Evolutionary conservation across 2,329 filamentous ascomycete species (phyloP).

Genomic region (Pseudogymnoascus sp.): DNA sequence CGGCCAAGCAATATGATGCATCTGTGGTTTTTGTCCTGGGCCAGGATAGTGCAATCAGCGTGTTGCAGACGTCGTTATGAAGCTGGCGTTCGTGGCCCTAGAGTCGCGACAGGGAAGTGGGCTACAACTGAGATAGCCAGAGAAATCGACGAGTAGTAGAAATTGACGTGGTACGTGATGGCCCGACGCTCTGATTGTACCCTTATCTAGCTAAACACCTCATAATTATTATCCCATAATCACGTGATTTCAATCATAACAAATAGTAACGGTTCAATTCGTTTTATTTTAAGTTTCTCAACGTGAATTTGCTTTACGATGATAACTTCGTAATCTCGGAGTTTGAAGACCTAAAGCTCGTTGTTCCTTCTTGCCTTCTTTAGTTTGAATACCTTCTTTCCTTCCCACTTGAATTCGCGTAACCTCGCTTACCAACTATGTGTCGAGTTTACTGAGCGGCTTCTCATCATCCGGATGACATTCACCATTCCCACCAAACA

Average conservation of each 20-base stretch:
- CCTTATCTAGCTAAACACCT: not conserved
- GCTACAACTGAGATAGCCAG: not conserved
- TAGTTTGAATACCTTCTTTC: not conserved
- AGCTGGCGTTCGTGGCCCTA: not conserved
- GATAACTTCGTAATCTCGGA: not conserved
- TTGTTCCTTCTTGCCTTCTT: not conserved
- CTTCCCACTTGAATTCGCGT: not conserved
- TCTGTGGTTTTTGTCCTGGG: slow-evolving; percentile 21
- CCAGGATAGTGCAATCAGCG: not conserved
- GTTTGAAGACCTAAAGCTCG: not conserved
- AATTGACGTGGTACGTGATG: slow-evolving; percentile 1
- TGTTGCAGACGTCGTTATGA: slow-evolving; percentile 1
- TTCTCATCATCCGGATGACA: not conserved
- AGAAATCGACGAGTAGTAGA: slow-evolving; percentile 7
- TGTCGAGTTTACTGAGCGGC: not conserved
- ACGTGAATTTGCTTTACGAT: not conserved
- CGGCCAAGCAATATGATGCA: slow-evolving; percentile 30
- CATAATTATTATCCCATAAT: not conserved
- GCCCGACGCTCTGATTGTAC: not conserved
- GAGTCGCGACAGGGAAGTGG: slow-evolving; percentile 3
- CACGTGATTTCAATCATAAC: not conserved
- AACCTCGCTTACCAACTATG: not conserved
- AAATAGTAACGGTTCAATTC: not conserved
- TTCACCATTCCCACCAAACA: not conserved
- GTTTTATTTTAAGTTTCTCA: not conserved